Evolutionary conservation across 371 early-diverging fungal species (phyloP), one percentile per base, ranked within the genome.

Genomic region (Lichtheimia ramosa): DNA sequence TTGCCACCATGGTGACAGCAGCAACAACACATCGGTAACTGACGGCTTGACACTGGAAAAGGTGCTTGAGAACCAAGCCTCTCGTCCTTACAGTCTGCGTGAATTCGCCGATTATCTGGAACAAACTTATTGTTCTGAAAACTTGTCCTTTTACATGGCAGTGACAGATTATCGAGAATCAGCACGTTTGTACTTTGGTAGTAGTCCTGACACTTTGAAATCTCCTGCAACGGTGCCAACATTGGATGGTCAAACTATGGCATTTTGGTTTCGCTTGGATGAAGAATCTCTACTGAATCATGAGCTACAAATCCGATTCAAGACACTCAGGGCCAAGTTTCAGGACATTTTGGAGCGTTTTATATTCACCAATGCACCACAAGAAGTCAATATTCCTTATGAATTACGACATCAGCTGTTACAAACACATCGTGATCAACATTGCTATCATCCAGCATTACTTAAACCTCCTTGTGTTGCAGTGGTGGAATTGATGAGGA

Each of bases 361-460:
- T 39, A 65, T 77, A 13, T 48, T 69, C 10, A 62, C 59, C 48
- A 68, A 77, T 50, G 67, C 77, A 16, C 59, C 66, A 5, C 74
- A 71, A 58, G 77, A 77, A 56, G 71, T 77, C 51, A 77, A 77
- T 24, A 73, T 77, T 40, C 77, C 69, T 1, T 69, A 63, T 42
- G 77, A 77, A 51, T 51, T 73, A 27, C 56, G 74, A 5, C 64
- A 71, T 39, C 54, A 64, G 3, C 50, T 77, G 24, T 54, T 77
- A 20, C 46, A 71, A 6, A 57, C 64, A 8, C 63, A 69, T 39
- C 59, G 61, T n/a, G 54, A 59, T 15, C 60, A 68, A 12, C 57
- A 59, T 18, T 62, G 48, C 23, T 77, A 71, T 55, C 77, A 77
- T 48, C 77, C 77, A 12, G 58, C 68, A 20, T 24, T 73, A 18